phyloP scores from a whole-genome alignment of 768 basidiomycete genomes.

The Coprinellus aureogranulatus region DNA sequence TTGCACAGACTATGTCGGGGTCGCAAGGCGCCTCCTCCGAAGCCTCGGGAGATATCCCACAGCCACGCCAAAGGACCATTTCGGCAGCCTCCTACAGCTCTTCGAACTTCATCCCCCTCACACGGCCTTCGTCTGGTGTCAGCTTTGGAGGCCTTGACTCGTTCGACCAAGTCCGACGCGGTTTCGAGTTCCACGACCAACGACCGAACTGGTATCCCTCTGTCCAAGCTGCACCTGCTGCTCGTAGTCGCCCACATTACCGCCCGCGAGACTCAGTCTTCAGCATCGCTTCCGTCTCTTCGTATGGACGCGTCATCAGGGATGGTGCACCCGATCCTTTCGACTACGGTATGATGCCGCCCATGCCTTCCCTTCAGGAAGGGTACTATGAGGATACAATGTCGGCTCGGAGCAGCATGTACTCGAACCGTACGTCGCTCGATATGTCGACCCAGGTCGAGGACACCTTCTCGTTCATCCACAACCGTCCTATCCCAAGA shows the following conservation, averaged over 20 bases:
- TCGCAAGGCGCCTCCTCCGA: no score
- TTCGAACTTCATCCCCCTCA: slow-evolving; percentile 21
- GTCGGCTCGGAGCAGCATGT: background rate
- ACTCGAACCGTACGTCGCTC: slow-evolving; percentile 4
- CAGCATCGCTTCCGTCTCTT: slow-evolving; percentile 79
- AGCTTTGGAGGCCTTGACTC: slow-evolving; percentile 75
- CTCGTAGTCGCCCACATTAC: slow-evolving; percentile 35
- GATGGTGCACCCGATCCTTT: slow-evolving; percentile 69
- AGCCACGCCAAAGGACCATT: slow-evolving; percentile 25
- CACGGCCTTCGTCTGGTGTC: slow-evolving; percentile 48
- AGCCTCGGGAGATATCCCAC: slow-evolving; percentile 31
- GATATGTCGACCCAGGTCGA: slow-evolving; percentile 57
- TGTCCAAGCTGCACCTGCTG: slow-evolving; percentile 1
- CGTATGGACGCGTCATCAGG: slow-evolving; percentile 68
- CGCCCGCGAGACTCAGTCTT: slow-evolving; percentile 56
- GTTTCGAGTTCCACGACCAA: slow-evolving; percentile 67
- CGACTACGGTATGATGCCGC: slow-evolving; percentile 59
- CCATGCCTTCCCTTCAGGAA: slow-evolving; percentile 5
- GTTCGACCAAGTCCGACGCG: slow-evolving; percentile 75
- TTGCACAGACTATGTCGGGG: slow-evolving; percentile 43
- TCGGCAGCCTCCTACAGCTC: slow-evolving; percentile 12
- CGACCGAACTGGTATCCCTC: slow-evolving; percentile 67
- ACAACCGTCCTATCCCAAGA: slow-evolving; percentile 33
- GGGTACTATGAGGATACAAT: background rate
- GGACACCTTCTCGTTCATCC: slow-evolving; percentile 70